A percentile compares a stretch with the other conserved stretches of the same genome.
These are phyloP conservation scores for Ceratobasidium sp. DNA, from an alignment of 1,284 basidiomycete species.

Conservation along the genomic window DNA sequence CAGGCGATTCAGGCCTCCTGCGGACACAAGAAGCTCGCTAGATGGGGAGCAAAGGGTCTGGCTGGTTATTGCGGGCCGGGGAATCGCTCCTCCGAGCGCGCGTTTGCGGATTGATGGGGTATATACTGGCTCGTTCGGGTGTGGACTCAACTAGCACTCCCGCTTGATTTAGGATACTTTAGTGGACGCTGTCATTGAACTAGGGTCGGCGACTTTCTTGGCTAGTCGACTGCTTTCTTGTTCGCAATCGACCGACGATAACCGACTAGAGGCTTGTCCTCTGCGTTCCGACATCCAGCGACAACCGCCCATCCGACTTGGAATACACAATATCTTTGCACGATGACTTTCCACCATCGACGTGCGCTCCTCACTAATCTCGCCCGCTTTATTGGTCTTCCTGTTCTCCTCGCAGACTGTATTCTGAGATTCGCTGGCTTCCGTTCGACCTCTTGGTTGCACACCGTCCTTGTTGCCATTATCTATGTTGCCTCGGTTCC, in stretches of 20 bases:
- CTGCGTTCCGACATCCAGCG: neutral
- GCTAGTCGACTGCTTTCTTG: neutral
- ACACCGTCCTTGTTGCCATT: conserved; percentile 9
- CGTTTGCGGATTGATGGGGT: conserved; percentile 8
- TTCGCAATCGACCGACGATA: too few species aligned
- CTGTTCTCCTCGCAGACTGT: neutral
- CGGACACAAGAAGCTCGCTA: conserved; percentile 1
- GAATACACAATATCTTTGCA: neutral
- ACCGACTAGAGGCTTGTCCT: neutral
- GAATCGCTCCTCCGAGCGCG: conserved; percentile 37
- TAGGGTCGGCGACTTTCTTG: too few species aligned
- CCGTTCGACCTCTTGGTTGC: conserved; percentile 27
- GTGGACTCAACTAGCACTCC: neutral
- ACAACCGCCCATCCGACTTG: neutral
- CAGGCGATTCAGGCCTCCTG: conserved; percentile 13
- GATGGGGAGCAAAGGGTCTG: conserved; percentile 4
- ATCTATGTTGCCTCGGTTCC: conserved; percentile 29
- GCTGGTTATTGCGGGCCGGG: conserved; percentile 7
- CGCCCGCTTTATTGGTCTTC: conserved; percentile 37
- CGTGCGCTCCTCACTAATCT: conserved; percentile 27
- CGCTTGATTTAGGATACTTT: neutral
- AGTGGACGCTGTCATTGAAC: neutral
- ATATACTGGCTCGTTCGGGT: conserved; percentile 3
- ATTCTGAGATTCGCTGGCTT: neutral
- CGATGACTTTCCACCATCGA: conserved; percentile 37